A percentile compares a stretch with the other conserved stretches of the same genome.
Evolutionary conservation across 2,329 filamentous ascomycete species (phyloP).

Genomic region (Botrytis fabae): DNA sequence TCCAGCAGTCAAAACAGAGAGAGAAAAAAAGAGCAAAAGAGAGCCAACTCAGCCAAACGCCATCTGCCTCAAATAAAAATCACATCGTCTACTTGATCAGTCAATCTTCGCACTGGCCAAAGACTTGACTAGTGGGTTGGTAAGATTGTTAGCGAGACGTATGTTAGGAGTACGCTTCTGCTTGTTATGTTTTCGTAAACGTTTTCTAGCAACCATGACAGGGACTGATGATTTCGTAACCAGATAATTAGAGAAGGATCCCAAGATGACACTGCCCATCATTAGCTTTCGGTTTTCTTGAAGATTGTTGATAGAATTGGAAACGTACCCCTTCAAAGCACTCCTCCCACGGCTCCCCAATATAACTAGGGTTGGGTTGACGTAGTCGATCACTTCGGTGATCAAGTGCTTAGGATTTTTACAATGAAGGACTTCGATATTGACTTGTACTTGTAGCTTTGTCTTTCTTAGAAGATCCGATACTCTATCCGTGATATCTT

Average conservation of each 20-base stretch:
- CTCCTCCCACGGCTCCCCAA: constrained; percentile 89
- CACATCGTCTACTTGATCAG: constrained; percentile 1
- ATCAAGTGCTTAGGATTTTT: constrained; percentile 96
- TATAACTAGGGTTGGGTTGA: constrained; percentile 89
- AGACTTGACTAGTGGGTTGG: constrained; percentile 51
- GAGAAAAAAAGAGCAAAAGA: background rate
- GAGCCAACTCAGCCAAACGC: background rate
- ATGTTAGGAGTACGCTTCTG: constrained; percentile 66
- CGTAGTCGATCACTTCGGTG: constrained; percentile 92
- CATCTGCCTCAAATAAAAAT: background rate
- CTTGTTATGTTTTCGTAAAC: constrained; percentile 82
- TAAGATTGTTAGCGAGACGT: constrained; percentile 79
- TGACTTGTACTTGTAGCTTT: constrained; percentile 84
- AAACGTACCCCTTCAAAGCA: constrained; percentile 80
- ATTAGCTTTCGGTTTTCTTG: constrained; percentile 24
- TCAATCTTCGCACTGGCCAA: constrained; percentile 27
- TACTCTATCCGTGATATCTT: constrained; percentile 80
- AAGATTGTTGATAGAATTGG: constrained; percentile 22
- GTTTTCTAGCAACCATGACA: constrained; percentile 96
- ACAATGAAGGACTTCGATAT: constrained; percentile 96
- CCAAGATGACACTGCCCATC: constrained; percentile 75
- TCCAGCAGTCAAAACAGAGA: background rate
- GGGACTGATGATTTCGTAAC: constrained; percentile 96
- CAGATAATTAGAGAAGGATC: constrained; percentile 95
- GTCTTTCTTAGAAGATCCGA: constrained; percentile 89